Evolutionary conservation across 768 basidiomycete genomes (phyloP), one percentile per base, ranked within the genome.

Genomic region (Lanmaoa pseudosensibilis): DNA sequence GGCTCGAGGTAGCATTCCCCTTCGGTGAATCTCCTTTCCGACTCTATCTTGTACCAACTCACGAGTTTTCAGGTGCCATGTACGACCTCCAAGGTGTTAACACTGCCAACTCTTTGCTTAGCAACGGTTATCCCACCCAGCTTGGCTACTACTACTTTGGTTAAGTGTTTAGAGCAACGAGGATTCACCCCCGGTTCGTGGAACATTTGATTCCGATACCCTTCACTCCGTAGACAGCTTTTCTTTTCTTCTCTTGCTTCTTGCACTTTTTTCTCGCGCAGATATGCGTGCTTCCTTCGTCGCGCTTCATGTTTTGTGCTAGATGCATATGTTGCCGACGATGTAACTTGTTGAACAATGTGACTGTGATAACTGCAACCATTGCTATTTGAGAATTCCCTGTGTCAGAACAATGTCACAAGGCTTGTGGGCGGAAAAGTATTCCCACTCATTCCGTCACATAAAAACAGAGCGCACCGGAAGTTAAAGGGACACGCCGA

Each of bases 1-100:
- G 67, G 61, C 37, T 83, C 15, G 0, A 13, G 5, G 65, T 37
- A 1, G 80, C 82, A 63, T 81, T 77, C 62, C 79, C 79, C 30
- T 93, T 90, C 61, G 88, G 91, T 88, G 57, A 55, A 80, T 48
- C 2, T 16, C n/a, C 2, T 45, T 15, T 2, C 8, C n/a, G 30
- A 1, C 30, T 34, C n/a, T 0, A n/a, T 32, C 19, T 1, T 13
- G 5, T 39, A 6, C 43, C 46, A 7, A 27, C 59, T 71, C 6
- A 71, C 41, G 6, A 3, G 50, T 19, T 46, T 49, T 2, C 40
- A 86, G 87, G 83, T 69, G 64, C 75, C 34, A 79, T 88, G 78
- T 55, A 67, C 18, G 63, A 80, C 52, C 77, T 86, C 73, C 65
- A 71, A 45, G 77, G 78, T 52, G 86, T 92, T 60, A 81, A 84